Evolutionary conservation across 2,329 filamentous ascomycete genomes (phyloP).

Genomic region (Dichotomopilus funicola): DNA sequence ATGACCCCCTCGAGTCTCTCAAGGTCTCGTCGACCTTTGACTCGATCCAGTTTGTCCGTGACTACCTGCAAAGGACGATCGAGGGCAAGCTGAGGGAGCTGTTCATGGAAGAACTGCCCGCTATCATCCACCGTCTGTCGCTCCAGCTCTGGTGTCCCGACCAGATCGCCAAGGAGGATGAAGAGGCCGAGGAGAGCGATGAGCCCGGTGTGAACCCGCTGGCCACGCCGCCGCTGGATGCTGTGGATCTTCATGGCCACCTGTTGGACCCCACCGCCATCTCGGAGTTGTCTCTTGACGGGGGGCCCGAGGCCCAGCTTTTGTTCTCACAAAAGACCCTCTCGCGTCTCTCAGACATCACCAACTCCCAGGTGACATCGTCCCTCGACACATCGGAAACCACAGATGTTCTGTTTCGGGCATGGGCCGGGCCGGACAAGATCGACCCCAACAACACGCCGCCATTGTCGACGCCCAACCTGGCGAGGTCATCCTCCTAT

Average conservation of each 20-base stretch:
- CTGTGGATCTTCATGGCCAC: constrained; percentile 74
- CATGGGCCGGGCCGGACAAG: constrained; percentile 78
- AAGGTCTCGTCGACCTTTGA: constrained; percentile 99
- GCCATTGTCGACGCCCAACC: constrained; percentile 41
- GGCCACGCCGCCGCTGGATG: constrained; percentile 71
- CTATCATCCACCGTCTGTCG: constrained; percentile 90
- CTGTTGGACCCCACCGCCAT: constrained; percentile 68
- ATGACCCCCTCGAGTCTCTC: constrained; percentile 94
- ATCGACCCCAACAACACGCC: constrained; percentile 51
- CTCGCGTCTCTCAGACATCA: constrained; percentile 71
- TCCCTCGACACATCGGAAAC: constrained; percentile 91
- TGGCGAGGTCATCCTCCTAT: constrained; percentile 60
- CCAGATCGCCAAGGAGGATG: constrained; percentile 62
- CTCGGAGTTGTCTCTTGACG: constrained; percentile 70
- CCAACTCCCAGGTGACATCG: constrained; percentile 81
- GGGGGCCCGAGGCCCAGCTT: constrained; percentile 73
- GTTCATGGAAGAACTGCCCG: constrained; percentile 96
- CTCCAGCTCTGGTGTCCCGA: constrained; percentile 86
- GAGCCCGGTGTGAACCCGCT: constrained; percentile 71
- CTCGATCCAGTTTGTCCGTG: constrained; percentile 95
- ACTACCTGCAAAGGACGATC: constrained; percentile 94
- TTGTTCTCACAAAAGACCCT: constrained; percentile 95
- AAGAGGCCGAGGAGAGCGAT: constrained; percentile 44
- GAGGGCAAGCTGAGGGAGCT: constrained; percentile 85
- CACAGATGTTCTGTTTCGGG: constrained; percentile 81